A percentile compares a stretch with the other conserved stretches of the same genome.
Conservation (phyloP, 1,139 yeast species). For the Insectozyma bohioensis region DNA sequence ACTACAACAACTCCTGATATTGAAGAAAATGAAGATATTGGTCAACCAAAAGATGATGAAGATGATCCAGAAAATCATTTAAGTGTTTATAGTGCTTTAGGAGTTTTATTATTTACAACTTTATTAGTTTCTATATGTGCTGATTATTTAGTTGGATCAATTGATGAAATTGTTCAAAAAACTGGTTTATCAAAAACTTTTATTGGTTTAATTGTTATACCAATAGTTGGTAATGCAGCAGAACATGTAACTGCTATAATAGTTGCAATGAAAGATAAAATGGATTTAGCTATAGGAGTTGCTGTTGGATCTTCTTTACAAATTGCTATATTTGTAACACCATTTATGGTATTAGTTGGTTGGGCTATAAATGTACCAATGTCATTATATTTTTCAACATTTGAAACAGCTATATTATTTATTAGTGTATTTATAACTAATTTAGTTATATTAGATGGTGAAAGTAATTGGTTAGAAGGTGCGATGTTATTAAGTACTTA, state of each 20-base stretch:
- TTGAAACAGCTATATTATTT: slow-evolving; percentile 89
- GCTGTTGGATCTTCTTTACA: slow-evolving; percentile 97
- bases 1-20: slow-evolving; percentile 32
- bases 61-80: slow-evolving; percentile 24
- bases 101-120: slow-evolving; percentile 62
- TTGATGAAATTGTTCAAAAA: slow-evolving; percentile 79
- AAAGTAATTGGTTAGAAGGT: slow-evolving; percentile 96
- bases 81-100: slow-evolving; percentile 40
- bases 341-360: slow-evolving; percentile 89
- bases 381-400: slow-evolving; percentile 88
- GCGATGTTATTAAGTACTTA: slow-evolving; percentile 87
- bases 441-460: slow-evolving; percentile 88
- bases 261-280: slow-evolving; percentile 93
- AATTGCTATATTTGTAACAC: slow-evolving; percentile 91
- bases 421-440: slow-evolving; percentile 86
- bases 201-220: slow-evolving; percentile 88
- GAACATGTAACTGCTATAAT: slow-evolving; percentile 96
- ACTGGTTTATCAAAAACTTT: slow-evolving; percentile 92
- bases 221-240: slow-evolving; percentile 98
- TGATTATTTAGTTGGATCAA: slow-evolving; percentile 88
- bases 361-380: slow-evolving; percentile 91
- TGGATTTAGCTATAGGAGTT: slow-evolving; percentile 96
- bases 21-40: too few relatives aligned
- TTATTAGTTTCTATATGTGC: slow-evolving; percentile 88
- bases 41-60: slow-evolving; percentile 14